Evolutionary conservation across 176 grass and related monocot genomes (phyloP).

Genomic region (Cymbopogon citratus): DNA sequence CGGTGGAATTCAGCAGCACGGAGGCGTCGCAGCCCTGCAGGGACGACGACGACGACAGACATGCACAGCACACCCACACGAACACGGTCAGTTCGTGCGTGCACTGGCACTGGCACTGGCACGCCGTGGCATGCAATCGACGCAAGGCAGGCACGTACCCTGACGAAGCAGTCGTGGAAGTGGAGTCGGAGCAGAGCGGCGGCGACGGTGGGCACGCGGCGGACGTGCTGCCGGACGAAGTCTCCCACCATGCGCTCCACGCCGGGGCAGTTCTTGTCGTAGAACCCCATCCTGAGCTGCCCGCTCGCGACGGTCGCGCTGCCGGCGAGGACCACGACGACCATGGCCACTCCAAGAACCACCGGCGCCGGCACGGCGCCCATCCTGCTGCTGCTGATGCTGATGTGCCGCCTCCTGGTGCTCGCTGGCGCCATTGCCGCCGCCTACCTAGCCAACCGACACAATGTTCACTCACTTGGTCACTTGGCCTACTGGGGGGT

Average conservation of each 20-base stretch:
- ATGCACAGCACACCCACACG: neutral
- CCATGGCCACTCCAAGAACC: neutral
- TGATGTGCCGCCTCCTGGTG: neutral
- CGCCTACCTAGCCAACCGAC: neutral
- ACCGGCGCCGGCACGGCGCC: neutral
- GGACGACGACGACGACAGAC: too few species aligned
- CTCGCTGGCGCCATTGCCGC: neutral
- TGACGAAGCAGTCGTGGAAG: conserved; percentile 95
- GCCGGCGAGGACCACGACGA: neutral
- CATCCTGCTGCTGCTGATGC: neutral
- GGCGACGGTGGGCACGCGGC: conserved; percentile 68
- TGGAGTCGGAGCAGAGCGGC: conserved; percentile 74
- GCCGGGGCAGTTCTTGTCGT: conserved; percentile 62
- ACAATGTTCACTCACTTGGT: neutral
- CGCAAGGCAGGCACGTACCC: conserved; percentile 29
- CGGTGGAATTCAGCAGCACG: conserved; percentile 68
- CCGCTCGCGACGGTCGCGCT: neutral
- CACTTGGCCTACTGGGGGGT: neutral
- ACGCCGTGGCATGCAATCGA: neutral
- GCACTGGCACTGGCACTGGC: neutral
- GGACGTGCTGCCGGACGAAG: conserved; percentile 72
- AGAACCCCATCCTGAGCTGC: conserved; percentile 64
- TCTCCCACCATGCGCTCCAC: conserved; percentile 62
- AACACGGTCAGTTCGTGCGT: neutral
- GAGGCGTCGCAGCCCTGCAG: conserved; percentile 83